Base-by-base conservation (phyloP, 257 asterid species). In the Jacaranda mimosifolia region DNA sequence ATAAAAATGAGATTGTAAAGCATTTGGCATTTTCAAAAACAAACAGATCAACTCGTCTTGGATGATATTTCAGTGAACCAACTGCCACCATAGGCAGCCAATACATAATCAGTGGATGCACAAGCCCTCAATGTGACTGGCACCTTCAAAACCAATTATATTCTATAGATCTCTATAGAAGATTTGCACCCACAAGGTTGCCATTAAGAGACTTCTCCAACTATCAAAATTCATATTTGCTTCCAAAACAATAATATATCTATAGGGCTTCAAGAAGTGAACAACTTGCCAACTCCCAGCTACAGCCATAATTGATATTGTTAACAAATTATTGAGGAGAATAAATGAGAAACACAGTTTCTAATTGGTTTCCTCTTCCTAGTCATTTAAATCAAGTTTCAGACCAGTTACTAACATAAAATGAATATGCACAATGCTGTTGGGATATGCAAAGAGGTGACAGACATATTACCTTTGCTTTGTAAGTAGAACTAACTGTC, bases 401-500 rank as follows among this genome's bases (percentile, higher is more conserved):
- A n/a, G 45, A 70, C 73, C 76, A 77, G 75, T 59, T 70, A 21
- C 73, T 46, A 75, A 69, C 1, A 56, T 48, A 51, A 51, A 79
- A 71, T 35, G 38, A 63, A 49, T 43, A 75, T 36, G 58, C 76
- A 60, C 39, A 66, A 69, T 70, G 58, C 60, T 71, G 76, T 36
- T 62, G 38, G 49, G 75, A 71, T 73, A 48, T 39, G 68, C 51
- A 75, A 71, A 43, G 68, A 58, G 67, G 69, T 51, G 77, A 56
- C 18, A 35, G 48, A 62, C 19, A 74, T 58, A 68, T 77, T 79
- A 95, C 98, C 99, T 93, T 95, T 26, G 97, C 91, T 84, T 83
- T 91, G 92, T 89, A 86, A 80, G 86, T 86, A 65, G 94, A 72
- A 88, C 86, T 83, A 83, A 92, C 84, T 42, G 97, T 92, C 72